These are phyloP conservation scores for Draba incana DNA, from an alignment of 345 rosid species.

Conservation along the genomic window DNA sequence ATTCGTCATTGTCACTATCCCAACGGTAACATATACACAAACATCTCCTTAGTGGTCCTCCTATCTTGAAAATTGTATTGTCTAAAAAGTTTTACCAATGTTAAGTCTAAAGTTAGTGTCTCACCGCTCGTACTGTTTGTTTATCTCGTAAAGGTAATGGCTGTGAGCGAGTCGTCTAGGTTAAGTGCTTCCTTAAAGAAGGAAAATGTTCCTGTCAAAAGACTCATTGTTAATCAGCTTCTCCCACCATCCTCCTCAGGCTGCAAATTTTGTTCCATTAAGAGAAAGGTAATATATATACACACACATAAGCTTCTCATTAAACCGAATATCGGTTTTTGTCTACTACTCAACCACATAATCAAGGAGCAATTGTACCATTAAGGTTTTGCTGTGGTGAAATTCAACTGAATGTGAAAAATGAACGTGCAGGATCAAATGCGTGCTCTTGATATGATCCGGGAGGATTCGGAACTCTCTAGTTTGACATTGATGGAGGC, in stretches of 20 bases:
- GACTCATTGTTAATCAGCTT: slow-evolving; percentile 89
- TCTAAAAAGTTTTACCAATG: neutral
- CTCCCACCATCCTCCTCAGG: slow-evolving; percentile 88
- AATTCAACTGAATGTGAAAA: slow-evolving; percentile 12
- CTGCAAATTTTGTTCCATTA: slow-evolving; percentile 96
- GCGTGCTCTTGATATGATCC: slow-evolving; percentile 89
- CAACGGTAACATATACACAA: slow-evolving; percentile 59
- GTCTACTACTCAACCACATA: no score
- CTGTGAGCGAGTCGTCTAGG: slow-evolving; percentile 88
- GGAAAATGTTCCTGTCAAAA: slow-evolving; percentile 89
- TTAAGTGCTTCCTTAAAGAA: slow-evolving; percentile 77
- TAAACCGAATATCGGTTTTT: no score
- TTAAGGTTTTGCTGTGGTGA: slow-evolving; percentile 11
- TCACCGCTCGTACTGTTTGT: slow-evolving; percentile 12
- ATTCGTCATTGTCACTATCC: slow-evolving; percentile 93
- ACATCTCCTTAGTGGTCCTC: slow-evolving; percentile 19
- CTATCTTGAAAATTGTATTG: slow-evolving; percentile 2
- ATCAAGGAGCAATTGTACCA: neutral
- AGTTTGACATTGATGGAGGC: slow-evolving; percentile 71
- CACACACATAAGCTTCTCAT: no score
- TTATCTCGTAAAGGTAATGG: slow-evolving; percentile 74
- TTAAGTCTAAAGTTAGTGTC: slow-evolving; percentile 6
- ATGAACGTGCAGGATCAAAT: slow-evolving; percentile 73
- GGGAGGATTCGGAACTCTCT: slow-evolving; percentile 75
- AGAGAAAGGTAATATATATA: slow-evolving; percentile 63